Conservation (phyloP, 2,329 filamentous ascomycete genomes). For the Chalaropsis thielavioides region DNA sequence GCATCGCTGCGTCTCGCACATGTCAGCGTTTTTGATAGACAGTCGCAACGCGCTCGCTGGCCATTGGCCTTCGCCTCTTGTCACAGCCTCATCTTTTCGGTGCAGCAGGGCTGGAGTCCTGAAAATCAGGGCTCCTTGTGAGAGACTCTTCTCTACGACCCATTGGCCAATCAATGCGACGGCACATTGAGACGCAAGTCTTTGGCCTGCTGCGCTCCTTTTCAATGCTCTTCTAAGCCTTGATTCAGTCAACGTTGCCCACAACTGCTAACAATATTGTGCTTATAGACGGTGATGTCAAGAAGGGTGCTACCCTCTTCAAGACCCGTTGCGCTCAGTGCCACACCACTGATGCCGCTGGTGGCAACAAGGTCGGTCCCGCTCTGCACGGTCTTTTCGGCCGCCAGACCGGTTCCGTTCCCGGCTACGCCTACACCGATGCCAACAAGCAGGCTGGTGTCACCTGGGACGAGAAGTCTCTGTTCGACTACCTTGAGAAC, state of each 20-base stretch:
- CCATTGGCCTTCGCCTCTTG: background rate
- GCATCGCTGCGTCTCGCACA: too few relatives aligned
- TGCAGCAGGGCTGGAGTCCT: too few relatives aligned
- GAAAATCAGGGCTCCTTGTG: background rate
- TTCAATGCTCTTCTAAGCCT: background rate
- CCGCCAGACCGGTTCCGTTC: conserved; percentile 81
- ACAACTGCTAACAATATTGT: background rate
- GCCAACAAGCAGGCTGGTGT: conserved; percentile 98
- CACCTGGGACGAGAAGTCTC: conserved; percentile 69
- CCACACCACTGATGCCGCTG: conserved; percentile 84
- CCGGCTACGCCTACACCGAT: conserved; percentile 94
- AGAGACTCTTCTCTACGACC: background rate
- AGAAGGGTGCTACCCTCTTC: conserved; percentile 98
- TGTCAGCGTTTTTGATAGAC: too few relatives aligned
- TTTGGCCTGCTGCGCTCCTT: background rate
- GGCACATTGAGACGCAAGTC: too few relatives aligned
- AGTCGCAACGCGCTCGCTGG: background rate
- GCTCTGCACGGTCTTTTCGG: conserved; percentile 95
- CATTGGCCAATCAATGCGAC: background rate
- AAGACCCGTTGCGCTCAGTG: conserved; percentile 98
- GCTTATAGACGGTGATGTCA: conserved; percentile 54
- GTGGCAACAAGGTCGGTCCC: conserved; percentile 96
- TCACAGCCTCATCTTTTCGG: background rate
- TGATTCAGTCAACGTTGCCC: background rate
- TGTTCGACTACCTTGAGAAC: conserved; percentile 99